These are phyloP conservation scores for Diddensiella santjacobensis DNA, from an alignment of 805 yeast species.

Conservation along the genomic window DNA sequence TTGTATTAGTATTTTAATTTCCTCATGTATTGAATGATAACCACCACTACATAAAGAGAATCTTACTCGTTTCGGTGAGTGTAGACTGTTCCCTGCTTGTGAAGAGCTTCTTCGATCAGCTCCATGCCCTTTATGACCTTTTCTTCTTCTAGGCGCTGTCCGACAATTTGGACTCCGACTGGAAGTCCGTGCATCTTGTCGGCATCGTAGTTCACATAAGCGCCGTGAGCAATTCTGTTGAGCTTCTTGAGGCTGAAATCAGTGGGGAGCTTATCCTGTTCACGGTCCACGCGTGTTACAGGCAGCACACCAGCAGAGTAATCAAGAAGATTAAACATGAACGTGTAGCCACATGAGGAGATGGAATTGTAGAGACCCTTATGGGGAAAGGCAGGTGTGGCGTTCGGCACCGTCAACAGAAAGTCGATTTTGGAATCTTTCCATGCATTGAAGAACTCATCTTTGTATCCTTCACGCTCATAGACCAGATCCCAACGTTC, in stretches of 20 bases:
- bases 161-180: conserved; percentile 61
- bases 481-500: conserved; percentile 36
- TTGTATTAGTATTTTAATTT: background rate
- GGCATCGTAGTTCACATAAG: conserved; percentile 47
- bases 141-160: conserved; percentile 60
- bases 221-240: conserved; percentile 43
- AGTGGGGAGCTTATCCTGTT: conserved; percentile 31
- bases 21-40: too few species aligned
- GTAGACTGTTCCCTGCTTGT: conserved; percentile 29
- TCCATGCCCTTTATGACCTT: conserved; percentile 50
- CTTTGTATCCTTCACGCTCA: conserved; percentile 37
- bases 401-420: conserved; percentile 39
- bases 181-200: conserved; percentile 56
- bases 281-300: conserved; percentile 44
- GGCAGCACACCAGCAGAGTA: conserved; percentile 57
- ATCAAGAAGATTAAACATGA: conserved; percentile 52
- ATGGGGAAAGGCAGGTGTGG: conserved; percentile 43
- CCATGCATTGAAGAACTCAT: conserved; percentile 35
- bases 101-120: conserved; percentile 36
- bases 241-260: conserved; percentile 28
- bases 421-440: conserved; percentile 37
- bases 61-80: conserved; percentile 17
- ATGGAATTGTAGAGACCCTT: conserved; percentile 35
- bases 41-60: too few species aligned
- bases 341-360: conserved; percentile 49